Evolutionary conservation across 768 basidiomycete species (phyloP), one percentile per base, ranked within the genome.

Genomic region (Podaxis rugospora): DNA sequence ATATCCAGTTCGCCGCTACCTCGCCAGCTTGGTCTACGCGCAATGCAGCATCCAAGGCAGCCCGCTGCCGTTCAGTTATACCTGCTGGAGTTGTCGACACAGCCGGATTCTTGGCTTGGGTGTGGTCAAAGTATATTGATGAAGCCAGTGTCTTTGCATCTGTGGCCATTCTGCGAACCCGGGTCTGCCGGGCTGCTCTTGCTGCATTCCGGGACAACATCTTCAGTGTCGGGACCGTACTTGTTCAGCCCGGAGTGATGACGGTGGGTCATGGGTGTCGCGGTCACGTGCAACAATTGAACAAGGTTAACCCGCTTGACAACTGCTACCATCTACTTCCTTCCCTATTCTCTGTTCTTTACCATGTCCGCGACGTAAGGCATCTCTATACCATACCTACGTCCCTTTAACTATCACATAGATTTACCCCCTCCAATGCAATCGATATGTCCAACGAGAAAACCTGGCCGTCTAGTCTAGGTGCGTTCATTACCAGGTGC

Each of bases 1-100:
- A 98, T 55, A 98, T 98, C 78, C 88, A 95, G 75, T 97, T 98
- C 18, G 95, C 95, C 0, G 95, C 95, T 42, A 96, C 79, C 73
- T 98, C 95, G 7, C 95, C 95, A 1, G 95, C 95, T 66, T 97
- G 95, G 75, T 98, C 95, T 21, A 98, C 92, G 11, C 95, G 83
- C 51, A 98, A 76, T 2, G 90, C 92, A 58, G 74, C 78, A 63
- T 90, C 85, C 56, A 93, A 73, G 9, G 70, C 70, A 16, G 75
- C 62, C 40, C 81, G 78, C 66, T 90, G 84, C 27, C 73, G 66
- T 13, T 70, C 64, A 1, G 83, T 75, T 46, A 93, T 72, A 66
- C 78, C 71, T 2, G 66, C 44, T 6, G 91, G 89, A 3, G 90
- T 86, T n/a, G 80, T 75, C 28, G 77, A 72, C 16, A 80, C 72